Evolutionary conservation across 1,284 basidiomycete genomes (phyloP), one percentile per base, ranked within the genome.

Genomic region (Wallemia mellicola): DNA sequence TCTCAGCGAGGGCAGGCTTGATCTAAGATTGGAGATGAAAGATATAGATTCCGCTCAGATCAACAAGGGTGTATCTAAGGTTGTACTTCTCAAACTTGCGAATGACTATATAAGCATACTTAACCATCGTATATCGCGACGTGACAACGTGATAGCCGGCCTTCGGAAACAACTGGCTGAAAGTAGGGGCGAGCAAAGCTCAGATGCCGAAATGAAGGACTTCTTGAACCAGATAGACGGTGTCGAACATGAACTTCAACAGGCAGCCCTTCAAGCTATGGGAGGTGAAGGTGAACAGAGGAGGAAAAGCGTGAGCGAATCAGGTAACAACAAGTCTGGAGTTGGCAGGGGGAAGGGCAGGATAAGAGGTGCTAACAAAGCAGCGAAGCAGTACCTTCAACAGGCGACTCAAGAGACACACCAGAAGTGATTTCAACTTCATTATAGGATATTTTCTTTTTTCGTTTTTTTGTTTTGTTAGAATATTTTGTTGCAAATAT

Each of bases 101-200:
- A 94, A 94, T 68, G 84, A 89, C 68, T 91, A 80, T 66, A 81
- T 94, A 61, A 75, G 80, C 58, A 73, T 79, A 62, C 73, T 92
- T 63, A 82, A 82, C 64, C 80, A 74, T 57, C 77, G 87, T 54
- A 76, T 95, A 57, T 82, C 84, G 60, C 75, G 87, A 66, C 73
- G 92, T 58, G 88, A 96, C 38, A 48, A 48, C 22, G 22, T 48
- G 14, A 48, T 48, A 11, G 38, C 38, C 9, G 19, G 38, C 5
- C 19, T 48, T 3, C 5, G 38, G 22, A n/a, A 48, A 5, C 14
- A 48, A n/a, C 14, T 48, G 38, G 38, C 38, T 48, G 38, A 48
- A n/a, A n/a, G 22, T 11, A 48, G 38, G 38, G 14, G 38, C 9
- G 14, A 48, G 14, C n/a, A 22, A 11, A 32, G 7, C 30, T 7